Conservation (phyloP, 2,329 filamentous ascomycete genomes). For the Pseudogymnoascus sp. region DNA sequence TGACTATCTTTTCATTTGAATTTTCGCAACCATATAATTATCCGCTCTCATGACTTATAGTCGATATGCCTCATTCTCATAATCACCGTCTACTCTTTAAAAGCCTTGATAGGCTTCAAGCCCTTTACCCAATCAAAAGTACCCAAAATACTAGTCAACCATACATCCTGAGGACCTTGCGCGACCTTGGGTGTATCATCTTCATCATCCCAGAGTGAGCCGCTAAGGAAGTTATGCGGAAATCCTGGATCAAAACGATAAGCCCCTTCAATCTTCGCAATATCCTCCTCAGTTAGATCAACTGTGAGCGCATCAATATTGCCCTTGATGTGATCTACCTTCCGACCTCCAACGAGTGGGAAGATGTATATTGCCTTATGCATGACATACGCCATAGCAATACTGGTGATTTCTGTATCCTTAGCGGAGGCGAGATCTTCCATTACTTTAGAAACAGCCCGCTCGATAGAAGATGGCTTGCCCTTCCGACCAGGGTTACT, state of each 20-base stretch:
- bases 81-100: too few relatives aligned
- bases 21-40: too few relatives aligned
- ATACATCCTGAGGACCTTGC: slow-evolving; percentile 10
- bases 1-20: too few relatives aligned
- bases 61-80: too few relatives aligned
- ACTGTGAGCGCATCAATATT: slow-evolving; percentile 47
- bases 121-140: slow-evolving; percentile 12
- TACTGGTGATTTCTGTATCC: slow-evolving; percentile 39
- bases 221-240: slow-evolving; percentile 14
- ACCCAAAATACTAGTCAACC: slow-evolving; percentile 8
- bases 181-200: background rate
- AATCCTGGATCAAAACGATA: slow-evolving; percentile 23
- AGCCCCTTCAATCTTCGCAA: slow-evolving; percentile 43
- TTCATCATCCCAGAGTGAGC: background rate
- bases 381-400: slow-evolving; percentile 49
- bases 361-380: slow-evolving; percentile 48
- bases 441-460: slow-evolving; percentile 44
- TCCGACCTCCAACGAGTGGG: slow-evolving; percentile 48
- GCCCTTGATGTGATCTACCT: slow-evolving; percentile 45
- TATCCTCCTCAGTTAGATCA: slow-evolving; percentile 41
- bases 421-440: slow-evolving; percentile 48
- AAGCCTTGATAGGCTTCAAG: background rate
- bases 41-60: too few relatives aligned
- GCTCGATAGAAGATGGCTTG: slow-evolving; percentile 14
- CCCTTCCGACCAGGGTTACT: slow-evolving; percentile 26